Percentiles rank a stretch among this genome's conserved stretches.
These are phyloP conservation scores for Juglanconis juglandina DNA, from an alignment of 2,329 filamentous ascomycete genomes.

Conservation along the genomic window DNA sequence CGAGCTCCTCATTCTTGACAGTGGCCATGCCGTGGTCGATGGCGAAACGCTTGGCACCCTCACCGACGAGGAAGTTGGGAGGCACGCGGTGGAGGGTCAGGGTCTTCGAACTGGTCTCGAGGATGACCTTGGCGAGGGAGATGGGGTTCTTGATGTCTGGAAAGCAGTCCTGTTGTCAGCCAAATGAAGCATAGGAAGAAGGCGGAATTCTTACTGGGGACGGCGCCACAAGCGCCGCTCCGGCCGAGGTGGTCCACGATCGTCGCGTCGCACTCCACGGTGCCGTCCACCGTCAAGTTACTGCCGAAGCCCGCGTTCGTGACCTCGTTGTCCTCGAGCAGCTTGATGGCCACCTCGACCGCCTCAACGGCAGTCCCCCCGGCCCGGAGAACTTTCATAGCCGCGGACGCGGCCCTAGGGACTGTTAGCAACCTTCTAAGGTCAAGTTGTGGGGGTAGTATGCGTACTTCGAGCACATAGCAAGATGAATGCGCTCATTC, in stretches of 20 bases:
- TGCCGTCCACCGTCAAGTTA: constrained; percentile 85
- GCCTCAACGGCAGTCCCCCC: constrained; percentile 83
- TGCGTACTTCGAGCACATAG: constrained; percentile 78
- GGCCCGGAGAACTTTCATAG: constrained; percentile 74
- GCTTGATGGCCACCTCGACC: constrained; percentile 81
- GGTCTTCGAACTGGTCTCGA: constrained; percentile 71
- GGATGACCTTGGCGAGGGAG: constrained; percentile 75
- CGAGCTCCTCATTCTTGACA: constrained; percentile 69
- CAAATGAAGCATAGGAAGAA: background rate
- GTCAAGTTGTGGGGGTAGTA: background rate
- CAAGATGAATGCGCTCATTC: constrained; percentile 81
- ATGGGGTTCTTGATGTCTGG: constrained; percentile 94
- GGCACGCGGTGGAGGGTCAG: constrained; percentile 86
- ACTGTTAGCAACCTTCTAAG: constrained; percentile 2
- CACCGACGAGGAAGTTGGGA: constrained; percentile 83
- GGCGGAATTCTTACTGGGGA: constrained; percentile 64
- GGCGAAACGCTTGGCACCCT: constrained; percentile 85
- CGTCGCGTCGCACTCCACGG: constrained; percentile 91
- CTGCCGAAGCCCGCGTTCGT: constrained; percentile 97
- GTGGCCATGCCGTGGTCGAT: constrained; percentile 71
- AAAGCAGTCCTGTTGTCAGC: background rate
- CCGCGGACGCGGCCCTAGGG: constrained; percentile 72
- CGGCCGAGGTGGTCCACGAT: constrained; percentile 87
- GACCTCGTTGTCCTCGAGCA: constrained; percentile 89
- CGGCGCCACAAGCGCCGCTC: constrained; percentile 89